phyloP scores from a whole-genome alignment of 768 basidiomycete species.

The Kwoniella mangroviensis region DNA sequence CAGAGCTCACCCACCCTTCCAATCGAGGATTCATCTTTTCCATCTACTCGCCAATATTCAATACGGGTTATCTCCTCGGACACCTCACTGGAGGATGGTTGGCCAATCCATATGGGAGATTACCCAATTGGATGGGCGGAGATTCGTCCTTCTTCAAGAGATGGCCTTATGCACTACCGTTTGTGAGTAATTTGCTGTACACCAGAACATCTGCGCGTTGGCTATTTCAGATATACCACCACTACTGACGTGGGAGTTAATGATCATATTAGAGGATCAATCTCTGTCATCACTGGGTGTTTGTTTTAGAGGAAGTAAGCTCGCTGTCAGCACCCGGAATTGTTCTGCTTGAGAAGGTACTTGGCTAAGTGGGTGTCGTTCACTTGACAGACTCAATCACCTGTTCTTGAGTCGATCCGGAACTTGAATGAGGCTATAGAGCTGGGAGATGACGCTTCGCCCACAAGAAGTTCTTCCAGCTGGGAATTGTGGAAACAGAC shows the following conservation, averaged over 20 bases:
- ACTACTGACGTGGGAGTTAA: too few species aligned
- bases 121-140: constrained; percentile 43
- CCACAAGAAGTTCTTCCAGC: too few species aligned
- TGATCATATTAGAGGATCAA: neutral
- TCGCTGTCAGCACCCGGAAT: too few species aligned
- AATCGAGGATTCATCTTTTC: constrained; percentile 44
- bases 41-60: constrained; percentile 41
- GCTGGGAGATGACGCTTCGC: too few species aligned
- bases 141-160: constrained; percentile 24
- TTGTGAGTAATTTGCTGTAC: constrained; percentile 20
- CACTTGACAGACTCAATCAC: too few species aligned
- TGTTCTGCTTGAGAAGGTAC: too few species aligned
- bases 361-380: too few species aligned
- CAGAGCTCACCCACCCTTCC: constrained; percentile 34
- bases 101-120: constrained; percentile 33
- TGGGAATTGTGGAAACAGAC: neutral
- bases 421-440: too few species aligned
- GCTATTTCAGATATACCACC: too few species aligned
- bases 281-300: neutral
- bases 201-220: too few species aligned
- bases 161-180: constrained; percentile 44
- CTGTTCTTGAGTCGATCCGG: too few species aligned
- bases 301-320: constrained; percentile 11
- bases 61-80: constrained; percentile 36
- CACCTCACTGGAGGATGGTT: constrained; percentile 39